Base-by-base conservation (phyloP, 768 basidiomycete species). In the Amanita muscaria region DNA sequence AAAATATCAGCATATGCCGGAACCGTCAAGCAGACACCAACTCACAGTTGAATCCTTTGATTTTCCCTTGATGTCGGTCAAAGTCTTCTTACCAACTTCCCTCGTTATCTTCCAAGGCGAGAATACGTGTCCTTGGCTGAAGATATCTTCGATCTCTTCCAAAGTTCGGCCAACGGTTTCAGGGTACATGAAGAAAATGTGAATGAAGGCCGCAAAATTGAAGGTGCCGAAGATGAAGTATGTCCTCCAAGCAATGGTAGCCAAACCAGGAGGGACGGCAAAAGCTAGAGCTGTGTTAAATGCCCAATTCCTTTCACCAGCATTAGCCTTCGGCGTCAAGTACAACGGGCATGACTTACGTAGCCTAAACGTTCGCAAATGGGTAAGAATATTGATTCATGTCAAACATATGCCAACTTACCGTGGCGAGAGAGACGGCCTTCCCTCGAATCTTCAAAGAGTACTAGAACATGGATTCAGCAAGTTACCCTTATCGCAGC, bases 131-230 rank as follows among this genome's bases (percentile, higher is more conserved):
- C 82, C 83, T 52, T 79, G 74, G 5, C 66, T 63, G 66, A 88
- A 88, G 51, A 88, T 74, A 4, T 80, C 84, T 56, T 88, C 86
- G 32, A 88, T 72, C 60, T 88, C 85, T 61, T 88, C 86, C 7
- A 88, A 73, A 2, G 80, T 75, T 0, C 82, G 71, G 3, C 78
- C 77, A 10, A 78, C 77, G 2, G 83, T 85, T 61, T 88, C 86
- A 10, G 84, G 86, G 71, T 76, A 88, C 72, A 81, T 80, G 72
- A 88, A 86, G 56, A 81, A 66, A 47, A 87, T 67, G 53, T 86
- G 83, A 42, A 85, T 63, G 58, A 73, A 80, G 1, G 77, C 80
- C 1, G 79, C 76, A 47, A 82, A 77, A 67, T 84, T 83, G 74
- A 85, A 85, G 8, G 81, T 63, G 7, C 79, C 83, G n/a, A n/a